A percentile compares a stretch with the other conserved stretches of the same genome.
Evolutionary conservation across 305 asterid genomes (phyloP).

Genomic region (Fraxinus nigra): DNA sequence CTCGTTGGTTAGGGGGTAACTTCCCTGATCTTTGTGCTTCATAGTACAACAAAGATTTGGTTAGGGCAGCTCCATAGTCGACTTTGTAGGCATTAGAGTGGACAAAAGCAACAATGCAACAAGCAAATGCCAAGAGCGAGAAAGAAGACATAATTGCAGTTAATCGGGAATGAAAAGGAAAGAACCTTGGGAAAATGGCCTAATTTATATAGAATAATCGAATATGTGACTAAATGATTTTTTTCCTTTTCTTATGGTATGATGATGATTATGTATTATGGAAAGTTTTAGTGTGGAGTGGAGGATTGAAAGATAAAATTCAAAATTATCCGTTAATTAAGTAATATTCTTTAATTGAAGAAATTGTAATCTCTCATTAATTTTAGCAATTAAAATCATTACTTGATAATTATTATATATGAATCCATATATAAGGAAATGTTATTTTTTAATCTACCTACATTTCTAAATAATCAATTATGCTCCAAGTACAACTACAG

Average conservation of each 20-base stretch:
- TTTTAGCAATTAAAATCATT: neutral
- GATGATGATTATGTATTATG: neutral
- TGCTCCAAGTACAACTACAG: no score
- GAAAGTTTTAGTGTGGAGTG: neutral
- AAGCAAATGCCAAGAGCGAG: slow-evolving; percentile 19
- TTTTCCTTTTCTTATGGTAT: slow-evolving; percentile 1
- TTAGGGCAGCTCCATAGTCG: slow-evolving; percentile 52
- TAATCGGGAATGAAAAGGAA: neutral
- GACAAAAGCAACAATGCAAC: slow-evolving; percentile 24
- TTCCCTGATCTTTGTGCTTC: slow-evolving; percentile 71
- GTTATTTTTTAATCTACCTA: no score
- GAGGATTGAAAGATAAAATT: neutral
- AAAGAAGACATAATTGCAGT: slow-evolving; percentile 27
- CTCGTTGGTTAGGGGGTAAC: slow-evolving; percentile 46
- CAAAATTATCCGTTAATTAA: neutral
- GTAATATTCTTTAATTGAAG: neutral
- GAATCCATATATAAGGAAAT: neutral
- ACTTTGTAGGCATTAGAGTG: slow-evolving; percentile 30
- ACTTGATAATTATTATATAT: neutral
- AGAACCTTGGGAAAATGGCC: neutral
- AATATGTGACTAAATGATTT: neutral
- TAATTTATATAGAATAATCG: neutral
- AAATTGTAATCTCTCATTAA: neutral
- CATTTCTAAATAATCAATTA: neutral
- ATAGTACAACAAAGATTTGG: slow-evolving; percentile 46